Evolutionary conservation across 2,329 filamentous ascomycete genomes (phyloP).

Genomic region (Tolypocladium album): DNA sequence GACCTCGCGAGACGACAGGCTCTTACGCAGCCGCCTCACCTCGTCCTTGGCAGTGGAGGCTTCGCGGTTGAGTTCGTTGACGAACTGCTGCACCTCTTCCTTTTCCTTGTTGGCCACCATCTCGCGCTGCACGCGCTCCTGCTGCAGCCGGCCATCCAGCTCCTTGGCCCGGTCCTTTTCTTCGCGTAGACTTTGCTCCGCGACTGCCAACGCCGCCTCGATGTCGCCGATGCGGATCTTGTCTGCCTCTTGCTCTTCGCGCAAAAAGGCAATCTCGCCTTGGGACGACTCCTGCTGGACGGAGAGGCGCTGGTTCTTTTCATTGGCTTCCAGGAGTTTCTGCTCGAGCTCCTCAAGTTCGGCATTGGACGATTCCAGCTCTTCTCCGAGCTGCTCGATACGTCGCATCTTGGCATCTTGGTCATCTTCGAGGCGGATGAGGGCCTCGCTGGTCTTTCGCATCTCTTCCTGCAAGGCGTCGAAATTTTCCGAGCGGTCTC

Average conservation of each 20-base stretch:
- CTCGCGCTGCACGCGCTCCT: constrained; percentile 79
- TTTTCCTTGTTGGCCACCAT: constrained; percentile 81
- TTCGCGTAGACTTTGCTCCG: constrained; percentile 71
- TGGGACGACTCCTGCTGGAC: constrained; percentile 91
- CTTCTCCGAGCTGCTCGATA: constrained; percentile 73
- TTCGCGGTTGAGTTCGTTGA: constrained; percentile 87
- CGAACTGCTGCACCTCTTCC: constrained; percentile 85
- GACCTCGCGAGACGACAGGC: constrained; percentile 69
- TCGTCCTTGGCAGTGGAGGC: constrained; percentile 77
- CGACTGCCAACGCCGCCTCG: constrained; percentile 68
- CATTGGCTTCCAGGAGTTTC: constrained; percentile 72
- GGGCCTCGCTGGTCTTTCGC: constrained; percentile 77
- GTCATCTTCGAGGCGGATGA: constrained; percentile 83
- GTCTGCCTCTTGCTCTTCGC: constrained; percentile 93
- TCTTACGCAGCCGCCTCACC: constrained; percentile 70
- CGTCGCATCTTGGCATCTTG: constrained; percentile 67
- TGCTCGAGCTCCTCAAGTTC: constrained; percentile 82
- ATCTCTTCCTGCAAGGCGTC: constrained; percentile 88
- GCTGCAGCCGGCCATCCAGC: constrained; percentile 62
- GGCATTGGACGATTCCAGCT: constrained; percentile 72
- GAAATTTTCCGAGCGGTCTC: constrained; percentile 75
- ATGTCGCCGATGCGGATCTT: constrained; percentile 97
- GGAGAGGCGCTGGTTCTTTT: constrained; percentile 76
- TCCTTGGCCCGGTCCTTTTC: constrained; percentile 69
- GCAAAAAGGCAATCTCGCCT: constrained; percentile 85